Conservation (phyloP, 257 asterid genomes). For the Gynochthodes officinalis region DNA sequence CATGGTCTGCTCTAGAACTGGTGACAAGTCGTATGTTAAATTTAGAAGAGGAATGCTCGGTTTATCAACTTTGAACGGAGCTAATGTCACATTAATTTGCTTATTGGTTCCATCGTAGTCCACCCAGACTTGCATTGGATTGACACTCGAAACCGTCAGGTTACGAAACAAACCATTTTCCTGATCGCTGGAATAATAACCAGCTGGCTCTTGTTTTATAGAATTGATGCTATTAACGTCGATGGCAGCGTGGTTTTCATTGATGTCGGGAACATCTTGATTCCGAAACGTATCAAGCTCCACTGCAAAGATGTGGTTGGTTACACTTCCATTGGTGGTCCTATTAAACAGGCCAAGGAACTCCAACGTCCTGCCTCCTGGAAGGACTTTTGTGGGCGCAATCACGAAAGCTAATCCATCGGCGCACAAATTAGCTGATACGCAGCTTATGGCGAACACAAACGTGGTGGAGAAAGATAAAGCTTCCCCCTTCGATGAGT, state of each 20-base stretch:
- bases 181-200: slow-evolving; percentile 26
- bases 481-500: slow-evolving; percentile 26
- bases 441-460: slow-evolving; percentile 55
- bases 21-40: slow-evolving; percentile 33
- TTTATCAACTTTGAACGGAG: slow-evolving; percentile 32
- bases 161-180: slow-evolving; percentile 24
- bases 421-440: too few relatives aligned
- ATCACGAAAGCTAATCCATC: slow-evolving; percentile 56
- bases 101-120: slow-evolving; percentile 35
- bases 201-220: slow-evolving; percentile 25
- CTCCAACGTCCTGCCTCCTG: slow-evolving; percentile 25
- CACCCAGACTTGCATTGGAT: slow-evolving; percentile 51
- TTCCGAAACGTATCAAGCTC: slow-evolving; percentile 56
- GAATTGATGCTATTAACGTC: slow-evolving; percentile 47
- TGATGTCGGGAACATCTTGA: slow-evolving; percentile 36
- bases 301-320: slow-evolving; percentile 53
- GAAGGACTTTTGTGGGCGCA: slow-evolving; percentile 44
- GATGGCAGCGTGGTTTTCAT: slow-evolving; percentile 58
- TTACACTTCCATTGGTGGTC: slow-evolving; percentile 35
- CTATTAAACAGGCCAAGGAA: slow-evolving; percentile 56
- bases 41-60: slow-evolving; percentile 44
- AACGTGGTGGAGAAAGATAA: slow-evolving; percentile 57
- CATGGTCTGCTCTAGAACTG: slow-evolving; percentile 37
- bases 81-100: slow-evolving; percentile 40
- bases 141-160: slow-evolving; percentile 43